Conservation (phyloP, 2,329 filamentous ascomycete genomes). For the Myriosclerotinia scirpicola region DNA sequence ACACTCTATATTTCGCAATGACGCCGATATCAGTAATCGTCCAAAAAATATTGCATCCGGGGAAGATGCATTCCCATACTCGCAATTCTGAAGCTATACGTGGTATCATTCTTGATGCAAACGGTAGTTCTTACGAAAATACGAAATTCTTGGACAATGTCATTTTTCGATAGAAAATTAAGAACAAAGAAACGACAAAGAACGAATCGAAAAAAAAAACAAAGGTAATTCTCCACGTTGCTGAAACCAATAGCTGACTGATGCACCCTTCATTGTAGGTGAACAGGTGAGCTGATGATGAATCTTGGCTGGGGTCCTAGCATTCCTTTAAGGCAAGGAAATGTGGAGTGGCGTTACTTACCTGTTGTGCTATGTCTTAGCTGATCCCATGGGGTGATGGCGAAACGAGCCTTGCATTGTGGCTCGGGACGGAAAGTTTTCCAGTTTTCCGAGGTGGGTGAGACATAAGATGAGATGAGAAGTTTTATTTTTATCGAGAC, state of each 20-base stretch:
- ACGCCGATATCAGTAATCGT: constrained; percentile 17
- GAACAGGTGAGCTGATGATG: neutral
- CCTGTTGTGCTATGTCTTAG: neutral
- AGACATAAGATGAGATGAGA: neutral
- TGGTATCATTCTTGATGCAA: constrained; percentile 21
- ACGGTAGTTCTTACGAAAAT: constrained; percentile 4
- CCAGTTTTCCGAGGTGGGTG: neutral
- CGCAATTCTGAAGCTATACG: constrained; percentile 7
- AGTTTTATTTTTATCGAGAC: no score
- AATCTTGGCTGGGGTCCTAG: neutral
- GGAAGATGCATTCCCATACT: neutral
- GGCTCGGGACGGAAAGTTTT: neutral
- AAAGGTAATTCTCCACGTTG: constrained; percentile 9
- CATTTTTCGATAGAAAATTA: neutral
- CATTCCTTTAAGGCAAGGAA: constrained; percentile 8
- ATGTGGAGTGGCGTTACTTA: constrained; percentile 4
- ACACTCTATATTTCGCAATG: constrained; percentile 17
- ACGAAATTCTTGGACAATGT: neutral
- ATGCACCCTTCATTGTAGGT: constrained; percentile 2
- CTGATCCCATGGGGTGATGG: neutral
- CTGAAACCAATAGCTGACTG: constrained; percentile 9
- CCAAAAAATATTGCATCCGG: constrained; percentile 15
- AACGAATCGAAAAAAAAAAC: neutral
- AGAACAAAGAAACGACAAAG: constrained; percentile 9
- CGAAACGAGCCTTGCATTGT: constrained; percentile 1